A percentile compares a stretch with the other conserved stretches of the same genome.
These are phyloP conservation scores for Gaultheria prostrata DNA, from an alignment of 148 eudicot species.

Conservation along the genomic window DNA sequence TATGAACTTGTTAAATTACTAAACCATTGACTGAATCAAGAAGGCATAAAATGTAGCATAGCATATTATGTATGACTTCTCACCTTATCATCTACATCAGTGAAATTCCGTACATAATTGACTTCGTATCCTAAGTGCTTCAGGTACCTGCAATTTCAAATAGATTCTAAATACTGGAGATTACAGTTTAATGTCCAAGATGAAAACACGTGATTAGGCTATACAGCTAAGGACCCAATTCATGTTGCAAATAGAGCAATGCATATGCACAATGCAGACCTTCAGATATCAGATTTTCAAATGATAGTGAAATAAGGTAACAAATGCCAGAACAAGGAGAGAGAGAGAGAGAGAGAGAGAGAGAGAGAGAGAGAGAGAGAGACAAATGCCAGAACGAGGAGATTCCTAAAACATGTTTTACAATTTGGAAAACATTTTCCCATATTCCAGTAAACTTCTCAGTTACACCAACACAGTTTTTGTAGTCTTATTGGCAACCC, in stretches of 20 bases:
- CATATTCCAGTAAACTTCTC: not conserved
- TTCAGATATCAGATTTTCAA: not conserved
- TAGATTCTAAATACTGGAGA: not conserved
- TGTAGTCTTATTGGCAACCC: not conserved
- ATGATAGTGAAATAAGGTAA: not conserved
- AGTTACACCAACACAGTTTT: not conserved
- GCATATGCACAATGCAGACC: not conserved
- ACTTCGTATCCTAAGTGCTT: constrained; percentile 71
- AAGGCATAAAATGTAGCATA: not conserved
- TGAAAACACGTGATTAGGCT: not conserved
- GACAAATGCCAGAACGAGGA: not conserved
- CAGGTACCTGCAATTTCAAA: constrained; percentile 56
- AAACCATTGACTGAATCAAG: constrained; percentile 2
- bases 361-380: too few species aligned
- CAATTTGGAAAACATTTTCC: not conserved
- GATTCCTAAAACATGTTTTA: not conserved
- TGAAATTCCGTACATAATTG: constrained; percentile 84
- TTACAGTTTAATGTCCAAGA: not conserved
- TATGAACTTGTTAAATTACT: not conserved
- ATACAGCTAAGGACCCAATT: not conserved
- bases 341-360: too few species aligned
- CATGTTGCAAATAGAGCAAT: not conserved
- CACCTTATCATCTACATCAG: constrained; percentile 99
- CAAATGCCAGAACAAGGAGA: not conserved
- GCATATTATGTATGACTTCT: constrained; percentile 21